A percentile compares a stretch with the other conserved stretches of the same genome.
Evolutionary conservation across 768 basidiomycete genomes (phyloP).

Genomic region (Calvatia gigantea): DNA sequence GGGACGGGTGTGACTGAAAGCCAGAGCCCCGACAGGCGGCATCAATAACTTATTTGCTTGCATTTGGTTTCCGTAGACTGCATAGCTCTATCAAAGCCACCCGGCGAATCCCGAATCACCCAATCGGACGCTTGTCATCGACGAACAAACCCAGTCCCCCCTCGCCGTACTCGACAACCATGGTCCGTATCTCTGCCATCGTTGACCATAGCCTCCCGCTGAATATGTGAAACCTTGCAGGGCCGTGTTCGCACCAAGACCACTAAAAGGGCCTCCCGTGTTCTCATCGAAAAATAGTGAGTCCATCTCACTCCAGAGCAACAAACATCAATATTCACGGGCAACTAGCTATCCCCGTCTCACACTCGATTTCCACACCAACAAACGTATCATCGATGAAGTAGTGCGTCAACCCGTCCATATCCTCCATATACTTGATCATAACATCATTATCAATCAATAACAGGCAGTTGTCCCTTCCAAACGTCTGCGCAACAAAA

Average conservation of each 20-base stretch:
- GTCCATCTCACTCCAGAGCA: slow-evolving; percentile 25
- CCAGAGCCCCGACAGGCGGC: too few relatives aligned
- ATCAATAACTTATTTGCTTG: slow-evolving; percentile 4
- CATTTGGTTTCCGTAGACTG: slow-evolving; percentile 27
- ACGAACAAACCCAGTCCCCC: slow-evolving; percentile 18
- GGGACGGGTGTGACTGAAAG: slow-evolving; percentile 4
- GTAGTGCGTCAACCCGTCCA: slow-evolving; percentile 50
- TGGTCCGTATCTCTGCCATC: slow-evolving; percentile 40
- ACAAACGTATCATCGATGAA: slow-evolving; percentile 99
- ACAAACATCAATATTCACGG: too few relatives aligned
- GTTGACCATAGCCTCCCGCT: slow-evolving; percentile 14
- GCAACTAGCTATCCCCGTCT: slow-evolving; percentile 99
- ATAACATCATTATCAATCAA: not conserved
- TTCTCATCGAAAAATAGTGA: slow-evolving; percentile 99
- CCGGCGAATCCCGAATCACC: slow-evolving; percentile 29
- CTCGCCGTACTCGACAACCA: slow-evolving; percentile 32
- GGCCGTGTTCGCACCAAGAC: slow-evolving; percentile 99
- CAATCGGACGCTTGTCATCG: not conserved
- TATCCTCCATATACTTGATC: not conserved
- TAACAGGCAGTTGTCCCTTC: slow-evolving; percentile 88
- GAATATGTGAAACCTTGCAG: slow-evolving; percentile 38
- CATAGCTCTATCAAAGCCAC: slow-evolving; percentile 41
- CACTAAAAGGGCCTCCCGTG: slow-evolving; percentile 98
- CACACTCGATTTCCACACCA: slow-evolving; percentile 99
- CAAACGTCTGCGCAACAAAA: slow-evolving; percentile 99